Base-by-base conservation (phyloP, 805 yeast species). In the Candida ponderosae region DNA sequence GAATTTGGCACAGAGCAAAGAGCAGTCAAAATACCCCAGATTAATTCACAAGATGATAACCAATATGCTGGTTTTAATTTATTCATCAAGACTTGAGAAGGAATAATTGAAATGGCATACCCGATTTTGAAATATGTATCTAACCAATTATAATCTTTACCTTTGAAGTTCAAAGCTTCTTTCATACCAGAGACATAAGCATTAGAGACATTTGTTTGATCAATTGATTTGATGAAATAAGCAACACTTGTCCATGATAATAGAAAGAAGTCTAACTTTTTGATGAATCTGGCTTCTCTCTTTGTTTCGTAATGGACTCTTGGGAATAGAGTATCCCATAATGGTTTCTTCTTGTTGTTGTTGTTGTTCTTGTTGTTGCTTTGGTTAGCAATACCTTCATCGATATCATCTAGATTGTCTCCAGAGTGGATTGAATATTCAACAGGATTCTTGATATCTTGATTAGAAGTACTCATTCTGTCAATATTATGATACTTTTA, bases 11-110 rank as follows among this genome's bases (percentile, higher is more conserved):
- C 65, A 49, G 66, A 76, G 32, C 74, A 63, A 11, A 71, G 68
- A 31, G 80, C 62, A 2, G 88, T 81, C 40, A 81, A 68, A 37
- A 80, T 59, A 1, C 85, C 72, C 94, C 93, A 83, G 27, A 74
- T 63, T 29, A 81, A 47, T 51, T 83, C 93, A 56, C 73, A 64
- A 3, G 61, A 40, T 2, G 81, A 80, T 29, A 56, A 64, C 62
- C 58, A 48, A 10, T 52, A 41, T 35, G 72, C 74, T 40, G 80
- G 62, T 6, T 81, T 81, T 27, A 65, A 59, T 29, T 76, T 67
- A 30, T 76, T 74, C 37, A 83, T 60, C 18, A 79, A 50, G 47
- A 73, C 76, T 64, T 76, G 68, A 60, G 78, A 77, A 0, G 89
- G 89, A 37, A 81, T 56, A 52, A 79, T 79, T 46, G 78, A 74